Conservation (phyloP, 2,329 filamentous ascomycete species). For the Lachnellula hyalina region DNA sequence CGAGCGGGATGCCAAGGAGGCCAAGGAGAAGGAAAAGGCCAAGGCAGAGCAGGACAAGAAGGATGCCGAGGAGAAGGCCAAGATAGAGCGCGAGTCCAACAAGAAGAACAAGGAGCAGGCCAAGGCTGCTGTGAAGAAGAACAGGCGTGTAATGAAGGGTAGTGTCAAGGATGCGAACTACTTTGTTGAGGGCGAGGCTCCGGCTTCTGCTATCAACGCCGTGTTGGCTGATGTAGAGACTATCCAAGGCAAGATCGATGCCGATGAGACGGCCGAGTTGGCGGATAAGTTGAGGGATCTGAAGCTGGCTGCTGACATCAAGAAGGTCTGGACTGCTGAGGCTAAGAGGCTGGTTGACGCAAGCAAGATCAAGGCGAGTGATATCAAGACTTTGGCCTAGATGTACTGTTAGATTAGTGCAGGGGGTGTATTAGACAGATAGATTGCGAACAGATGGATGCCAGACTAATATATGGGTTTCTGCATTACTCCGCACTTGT, state of each 20-base stretch:
- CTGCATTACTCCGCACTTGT: background rate
- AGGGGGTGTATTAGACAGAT: background rate
- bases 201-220: conserved; percentile 72
- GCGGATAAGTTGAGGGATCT: conserved; percentile 74
- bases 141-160: conserved; percentile 93
- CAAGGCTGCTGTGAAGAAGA: conserved; percentile 99
- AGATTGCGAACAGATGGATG: background rate
- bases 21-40: conserved; percentile 75
- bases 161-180: conserved; percentile 98
- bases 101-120: conserved; percentile 99
- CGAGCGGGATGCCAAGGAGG: conserved; percentile 80
- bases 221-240: conserved; percentile 83
- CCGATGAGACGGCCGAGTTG: conserved; percentile 82
- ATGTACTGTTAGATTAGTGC: background rate
- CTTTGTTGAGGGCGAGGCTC: conserved; percentile 69
- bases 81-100: conserved; percentile 71
- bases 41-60: conserved; percentile 75
- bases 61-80: conserved; percentile 82
- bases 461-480: background rate
- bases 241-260: conserved; percentile 80
- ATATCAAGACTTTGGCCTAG: conserved; percentile 59
- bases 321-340: conserved; percentile 74
- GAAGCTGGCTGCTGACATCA: conserved; percentile 79
- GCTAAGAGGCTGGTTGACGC: conserved; percentile 70
- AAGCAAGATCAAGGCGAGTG: conserved; percentile 81